phyloP scores from a whole-genome alignment of 2,329 filamentous ascomycete genomes.

The Talaromyces islandicus region DNA sequence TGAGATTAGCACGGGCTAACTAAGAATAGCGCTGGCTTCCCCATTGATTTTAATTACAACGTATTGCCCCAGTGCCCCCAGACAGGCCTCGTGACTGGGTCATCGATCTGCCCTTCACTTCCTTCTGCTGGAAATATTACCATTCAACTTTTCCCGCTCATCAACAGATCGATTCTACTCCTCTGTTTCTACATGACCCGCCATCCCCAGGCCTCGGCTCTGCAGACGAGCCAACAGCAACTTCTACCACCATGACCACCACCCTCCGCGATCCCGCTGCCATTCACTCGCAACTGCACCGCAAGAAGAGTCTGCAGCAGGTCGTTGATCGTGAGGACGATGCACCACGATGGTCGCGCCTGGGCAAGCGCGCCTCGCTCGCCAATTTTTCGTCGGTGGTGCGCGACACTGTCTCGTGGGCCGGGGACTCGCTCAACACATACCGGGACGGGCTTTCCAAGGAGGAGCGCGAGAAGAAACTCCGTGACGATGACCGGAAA shows the following conservation, averaged over 20 bases:
- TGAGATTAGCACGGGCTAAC: background rate
- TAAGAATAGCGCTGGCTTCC: background rate
- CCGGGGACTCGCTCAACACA: constrained; percentile 26
- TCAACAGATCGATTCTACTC: background rate
- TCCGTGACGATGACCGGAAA: constrained; percentile 52
- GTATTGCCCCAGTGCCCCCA: background rate
- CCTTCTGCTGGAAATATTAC: background rate
- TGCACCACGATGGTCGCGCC: background rate
- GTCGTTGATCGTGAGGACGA: constrained; percentile 4
- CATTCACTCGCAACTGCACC: constrained; percentile 23
- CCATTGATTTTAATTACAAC: background rate
- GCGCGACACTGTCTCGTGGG: constrained; percentile 28
- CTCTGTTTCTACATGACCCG: background rate
- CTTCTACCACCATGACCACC: constrained; percentile 18
- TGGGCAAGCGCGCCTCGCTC: constrained; percentile 23
- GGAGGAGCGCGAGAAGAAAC: constrained; percentile 45
- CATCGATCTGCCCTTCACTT: background rate
- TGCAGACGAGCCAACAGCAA: constrained; percentile 19
- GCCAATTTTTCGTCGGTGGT: constrained; percentile 29
- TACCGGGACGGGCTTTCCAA: constrained; percentile 50
- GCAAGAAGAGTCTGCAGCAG: constrained; percentile 14
- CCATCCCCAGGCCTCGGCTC: constrained; percentile 19
- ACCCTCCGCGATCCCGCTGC: constrained; percentile 25
- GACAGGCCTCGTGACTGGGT: background rate
- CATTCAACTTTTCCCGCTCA: background rate